Conservation (phyloP, 352 stramenopile species). For the Nothophytophthora sp. region DNA sequence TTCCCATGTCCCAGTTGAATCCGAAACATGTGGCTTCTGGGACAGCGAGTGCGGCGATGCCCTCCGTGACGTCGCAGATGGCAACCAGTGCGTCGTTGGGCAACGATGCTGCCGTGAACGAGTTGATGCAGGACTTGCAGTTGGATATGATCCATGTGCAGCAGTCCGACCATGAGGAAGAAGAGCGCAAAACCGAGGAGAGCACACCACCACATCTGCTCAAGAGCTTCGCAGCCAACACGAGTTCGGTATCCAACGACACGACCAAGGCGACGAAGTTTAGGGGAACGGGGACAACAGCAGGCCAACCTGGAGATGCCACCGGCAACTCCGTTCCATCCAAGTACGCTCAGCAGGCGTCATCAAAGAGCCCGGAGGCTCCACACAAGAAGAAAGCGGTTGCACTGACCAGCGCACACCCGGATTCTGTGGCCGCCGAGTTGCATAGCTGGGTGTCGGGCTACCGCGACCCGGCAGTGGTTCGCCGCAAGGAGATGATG, state of each 20-base stretch:
- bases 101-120: constrained; percentile 41
- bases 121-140: constrained; percentile 53
- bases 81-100: constrained; percentile 20
- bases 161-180: constrained; percentile 10
- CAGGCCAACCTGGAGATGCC: constrained; percentile 2
- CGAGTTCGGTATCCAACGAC: not conserved
- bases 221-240: constrained; percentile 8
- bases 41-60: not conserved
- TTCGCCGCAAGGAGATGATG: constrained; percentile 58
- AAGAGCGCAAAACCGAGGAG: constrained; percentile 62
- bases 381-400: constrained; percentile 17
- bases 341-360: constrained; percentile 23
- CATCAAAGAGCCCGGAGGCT: constrained; percentile 24
- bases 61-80: not conserved
- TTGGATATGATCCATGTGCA: constrained; percentile 38
- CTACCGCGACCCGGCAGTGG: constrained; percentile 51
- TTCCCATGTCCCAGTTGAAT: constrained; percentile 21
- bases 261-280: too few species aligned
- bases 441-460: constrained; percentile 66
- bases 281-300: too few species aligned
- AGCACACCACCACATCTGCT: constrained; percentile 39
- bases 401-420: constrained; percentile 2
- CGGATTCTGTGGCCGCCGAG: constrained; percentile 33
- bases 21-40: constrained; percentile 8
- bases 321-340: not conserved